A percentile compares a stretch with the other conserved stretches of the same genome.
phyloP scores from a whole-genome alignment of 148 eudicot species.

The Beta vulgaris region DNA sequence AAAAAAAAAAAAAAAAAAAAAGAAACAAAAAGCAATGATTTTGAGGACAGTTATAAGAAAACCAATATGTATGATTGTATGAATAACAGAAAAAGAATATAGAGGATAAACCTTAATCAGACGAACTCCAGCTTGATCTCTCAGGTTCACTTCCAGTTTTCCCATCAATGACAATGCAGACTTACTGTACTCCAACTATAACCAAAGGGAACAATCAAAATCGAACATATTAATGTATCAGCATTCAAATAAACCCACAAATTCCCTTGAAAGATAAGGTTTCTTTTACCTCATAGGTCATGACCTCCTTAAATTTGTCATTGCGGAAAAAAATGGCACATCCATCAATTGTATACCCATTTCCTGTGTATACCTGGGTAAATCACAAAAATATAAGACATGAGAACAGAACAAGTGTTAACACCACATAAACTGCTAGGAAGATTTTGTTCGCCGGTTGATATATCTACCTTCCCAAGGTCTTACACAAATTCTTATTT shows the following conservation, averaged over 20 bases:
- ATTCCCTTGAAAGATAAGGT: background rate
- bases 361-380: constrained; percentile 39
- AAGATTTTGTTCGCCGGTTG: background rate
- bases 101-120: constrained; percentile 29
- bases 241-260: background rate
- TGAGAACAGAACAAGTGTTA: background rate
- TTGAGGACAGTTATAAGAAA: background rate
- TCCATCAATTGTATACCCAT: constrained; percentile 58
- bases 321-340: constrained; percentile 93
- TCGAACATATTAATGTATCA: background rate
- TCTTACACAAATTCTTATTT: background rate
- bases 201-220: constrained; percentile 22
- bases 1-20: background rate
- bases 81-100: background rate
- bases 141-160: constrained; percentile 39
- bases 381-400: constrained; percentile 13
- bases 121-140: constrained; percentile 28
- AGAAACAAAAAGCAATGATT: background rate
- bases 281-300: constrained; percentile 66
- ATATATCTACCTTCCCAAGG: background rate
- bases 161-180: constrained; percentile 77
- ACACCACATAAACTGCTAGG: background rate
- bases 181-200: constrained; percentile 66
- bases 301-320: constrained; percentile 67
- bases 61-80: background rate